Evolutionary conservation across 495 filamentous ascomycete species (phyloP).

Genomic region (Aspergillus campestris): DNA sequence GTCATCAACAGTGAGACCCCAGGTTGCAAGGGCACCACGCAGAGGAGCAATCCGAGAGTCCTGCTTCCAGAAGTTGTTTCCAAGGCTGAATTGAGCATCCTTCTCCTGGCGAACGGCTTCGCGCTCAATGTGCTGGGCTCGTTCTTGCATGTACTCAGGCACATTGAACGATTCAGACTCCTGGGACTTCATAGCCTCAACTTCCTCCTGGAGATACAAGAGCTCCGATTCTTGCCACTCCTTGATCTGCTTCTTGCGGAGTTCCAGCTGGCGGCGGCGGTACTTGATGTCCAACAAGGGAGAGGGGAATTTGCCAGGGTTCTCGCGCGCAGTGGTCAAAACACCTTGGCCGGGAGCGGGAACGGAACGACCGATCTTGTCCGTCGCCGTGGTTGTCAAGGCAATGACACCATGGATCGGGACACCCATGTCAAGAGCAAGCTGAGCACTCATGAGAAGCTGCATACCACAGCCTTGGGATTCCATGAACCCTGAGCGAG

Average conservation of each 20-base stretch:
- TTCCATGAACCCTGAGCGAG: conserved; percentile 98
- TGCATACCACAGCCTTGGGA: conserved; percentile 98
- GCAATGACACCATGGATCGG: conserved; percentile 94
- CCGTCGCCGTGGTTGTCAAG: conserved; percentile 92
- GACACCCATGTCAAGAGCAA: conserved; percentile 97
- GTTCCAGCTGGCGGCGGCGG: conserved; percentile 85
- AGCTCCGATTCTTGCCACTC: conserved; percentile 94
- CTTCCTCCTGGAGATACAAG: conserved; percentile 85
- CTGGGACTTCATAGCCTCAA: conserved; percentile 82
- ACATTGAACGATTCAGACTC: conserved; percentile 58
- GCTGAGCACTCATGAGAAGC: conserved; percentile 93
- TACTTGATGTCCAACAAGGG: conserved; percentile 96
- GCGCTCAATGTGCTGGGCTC: conserved; percentile 76
- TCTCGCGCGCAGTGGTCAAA: conserved; percentile 92
- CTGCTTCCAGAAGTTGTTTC: conserved; percentile 97
- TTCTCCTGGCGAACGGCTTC: conserved; percentile 86
- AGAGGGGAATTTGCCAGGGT: conserved; percentile 81
- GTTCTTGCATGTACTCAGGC: conserved; percentile 77
- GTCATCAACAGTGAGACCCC: conserved; percentile 97
- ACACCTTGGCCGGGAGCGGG: conserved; percentile 95
- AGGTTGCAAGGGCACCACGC: conserved; percentile 88
- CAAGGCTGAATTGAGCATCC: conserved; percentile 81
- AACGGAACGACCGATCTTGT: conserved; percentile 97
- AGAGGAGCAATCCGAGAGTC: conserved; percentile 90
- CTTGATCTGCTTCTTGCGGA: conserved; percentile 84